phyloP scores from a whole-genome alignment of 2,329 filamentous ascomycete species.

The Alternaria gansuensis region DNA sequence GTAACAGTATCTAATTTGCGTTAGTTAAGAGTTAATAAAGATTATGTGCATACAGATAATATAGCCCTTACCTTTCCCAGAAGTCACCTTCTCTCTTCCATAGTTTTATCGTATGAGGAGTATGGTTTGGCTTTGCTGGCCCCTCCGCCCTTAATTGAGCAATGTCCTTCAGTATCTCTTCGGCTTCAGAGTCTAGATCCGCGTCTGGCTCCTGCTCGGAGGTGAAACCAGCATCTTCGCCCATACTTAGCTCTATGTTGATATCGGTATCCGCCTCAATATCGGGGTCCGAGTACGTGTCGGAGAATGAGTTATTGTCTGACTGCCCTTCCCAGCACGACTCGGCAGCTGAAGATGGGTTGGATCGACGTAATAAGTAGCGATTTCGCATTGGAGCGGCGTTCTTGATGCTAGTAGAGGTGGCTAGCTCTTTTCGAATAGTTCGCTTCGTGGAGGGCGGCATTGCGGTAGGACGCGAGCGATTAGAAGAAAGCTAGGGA shows the following conservation, averaged over 20 bases:
- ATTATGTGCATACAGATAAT: neutral
- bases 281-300: constrained; percentile 24
- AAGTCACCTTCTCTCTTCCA: constrained; percentile 30
- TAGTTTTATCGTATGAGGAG: constrained; percentile 21
- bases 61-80: constrained; percentile 24
- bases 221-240: constrained; percentile 11
- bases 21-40: neutral
- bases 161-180: constrained; percentile 31
- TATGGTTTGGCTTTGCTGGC: constrained; percentile 30
- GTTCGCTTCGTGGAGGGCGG: constrained; percentile 11
- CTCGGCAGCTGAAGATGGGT: constrained; percentile 8
- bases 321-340: constrained; percentile 12
- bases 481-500: constrained; percentile 3
- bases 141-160: constrained; percentile 25
- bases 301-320: constrained; percentile 14
- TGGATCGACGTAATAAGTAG: constrained; percentile 12
- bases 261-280: constrained; percentile 17
- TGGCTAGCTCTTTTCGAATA: constrained; percentile 9
- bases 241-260: constrained; percentile 13
- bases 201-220: constrained; percentile 6
- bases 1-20: constrained; percentile 17
- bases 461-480: constrained; percentile 9
- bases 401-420: neutral
- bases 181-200: constrained; percentile 29
- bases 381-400: constrained; percentile 14